Conservation (phyloP, 140 eudicot species). For the Erigeron philadelphicus region DNA sequence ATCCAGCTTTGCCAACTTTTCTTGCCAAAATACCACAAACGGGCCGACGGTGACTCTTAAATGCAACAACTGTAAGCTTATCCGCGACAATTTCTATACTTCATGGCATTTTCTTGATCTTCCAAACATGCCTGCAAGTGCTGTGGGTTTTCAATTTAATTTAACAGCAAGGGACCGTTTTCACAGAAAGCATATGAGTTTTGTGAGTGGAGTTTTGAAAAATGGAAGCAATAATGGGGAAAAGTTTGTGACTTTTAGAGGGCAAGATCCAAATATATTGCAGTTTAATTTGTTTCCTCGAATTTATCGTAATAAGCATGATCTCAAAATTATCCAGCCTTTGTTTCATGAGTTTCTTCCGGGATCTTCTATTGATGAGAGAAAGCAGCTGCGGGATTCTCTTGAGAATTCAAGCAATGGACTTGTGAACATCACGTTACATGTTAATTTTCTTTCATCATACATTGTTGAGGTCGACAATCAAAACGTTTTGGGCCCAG, state of each 20-base stretch:
- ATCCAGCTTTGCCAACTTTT: constrained; percentile 57
- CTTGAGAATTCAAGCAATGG: constrained; percentile 63
- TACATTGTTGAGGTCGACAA: constrained; percentile 75
- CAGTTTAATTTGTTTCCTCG: constrained; percentile 74
- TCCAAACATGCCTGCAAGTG: constrained; percentile 70
- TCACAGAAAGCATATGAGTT: constrained; percentile 47
- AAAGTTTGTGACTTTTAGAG: constrained; percentile 65
- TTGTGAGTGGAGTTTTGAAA: constrained; percentile 66
- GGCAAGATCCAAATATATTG: constrained; percentile 59
- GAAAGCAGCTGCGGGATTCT: constrained; percentile 53
- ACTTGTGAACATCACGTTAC: constrained; percentile 60
- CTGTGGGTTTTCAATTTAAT: constrained; percentile 82
- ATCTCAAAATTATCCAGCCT: constrained; percentile 81
- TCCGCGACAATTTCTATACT: constrained; percentile 47
- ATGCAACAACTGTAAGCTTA: constrained; percentile 58
- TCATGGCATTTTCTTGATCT: constrained; percentile 87
- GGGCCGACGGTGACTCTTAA: constrained; percentile 62
- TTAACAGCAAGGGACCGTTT: constrained; percentile 60
- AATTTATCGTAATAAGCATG: constrained; percentile 57
- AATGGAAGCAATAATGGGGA: constrained; percentile 48
- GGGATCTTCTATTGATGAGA: constrained; percentile 59
- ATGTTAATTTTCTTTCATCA: constrained; percentile 59
- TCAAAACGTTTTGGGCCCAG: constrained; percentile 65
- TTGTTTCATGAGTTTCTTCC: constrained; percentile 84
- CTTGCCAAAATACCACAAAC: constrained; percentile 69